Evolutionary conservation across 2,329 filamentous ascomycete species (phyloP).

Genomic region (Esteya vermicola): DNA sequence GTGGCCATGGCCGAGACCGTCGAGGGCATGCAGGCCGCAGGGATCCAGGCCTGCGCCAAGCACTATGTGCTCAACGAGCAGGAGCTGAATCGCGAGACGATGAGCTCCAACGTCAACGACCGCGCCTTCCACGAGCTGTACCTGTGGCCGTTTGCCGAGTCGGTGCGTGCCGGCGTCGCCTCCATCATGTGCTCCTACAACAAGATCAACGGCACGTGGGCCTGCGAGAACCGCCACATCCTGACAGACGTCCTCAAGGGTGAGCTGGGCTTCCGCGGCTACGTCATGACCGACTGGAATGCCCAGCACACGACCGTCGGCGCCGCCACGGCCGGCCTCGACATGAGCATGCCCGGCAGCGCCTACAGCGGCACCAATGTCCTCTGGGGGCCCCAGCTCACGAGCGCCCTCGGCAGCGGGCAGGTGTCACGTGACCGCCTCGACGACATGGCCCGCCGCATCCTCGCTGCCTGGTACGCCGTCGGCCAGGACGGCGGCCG

Average conservation of each 20-base stretch:
- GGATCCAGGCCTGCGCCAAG: conserved; percentile 25
- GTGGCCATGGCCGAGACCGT: conserved; percentile 50
- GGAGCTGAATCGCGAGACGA: conserved; percentile 12
- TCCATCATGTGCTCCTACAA: conserved; percentile 78
- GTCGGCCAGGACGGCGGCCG: conserved; percentile 10
- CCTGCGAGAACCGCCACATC: conserved; percentile 53
- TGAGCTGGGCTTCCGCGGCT: conserved; percentile 58
- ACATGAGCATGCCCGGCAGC: conserved; percentile 50
- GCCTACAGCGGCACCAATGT: conserved; percentile 38
- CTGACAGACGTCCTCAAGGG: conserved; percentile 59
- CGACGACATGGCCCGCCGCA: conserved; percentile 56
- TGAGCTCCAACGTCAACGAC: conserved; percentile 15
- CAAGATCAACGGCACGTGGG: conserved; percentile 52
- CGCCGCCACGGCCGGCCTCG: conserved; percentile 47
- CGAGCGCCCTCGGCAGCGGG: too few relatives aligned
- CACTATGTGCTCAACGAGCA: conserved; percentile 19
- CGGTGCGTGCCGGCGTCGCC: conserved; percentile 61
- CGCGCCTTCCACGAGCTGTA: conserved; percentile 15
- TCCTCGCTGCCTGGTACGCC: conserved; percentile 25
- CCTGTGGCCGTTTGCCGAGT: conserved; percentile 53
- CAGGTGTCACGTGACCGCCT: conserved; percentile 51
- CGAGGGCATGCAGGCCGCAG: conserved; percentile 46
- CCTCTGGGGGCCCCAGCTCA: too few relatives aligned
- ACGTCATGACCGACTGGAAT: conserved; percentile 58
- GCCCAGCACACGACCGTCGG: conserved; percentile 45